phyloP scores from a whole-genome alignment of 352 stramenopile genomes.

The Globisporangium orthogonon region DNA sequence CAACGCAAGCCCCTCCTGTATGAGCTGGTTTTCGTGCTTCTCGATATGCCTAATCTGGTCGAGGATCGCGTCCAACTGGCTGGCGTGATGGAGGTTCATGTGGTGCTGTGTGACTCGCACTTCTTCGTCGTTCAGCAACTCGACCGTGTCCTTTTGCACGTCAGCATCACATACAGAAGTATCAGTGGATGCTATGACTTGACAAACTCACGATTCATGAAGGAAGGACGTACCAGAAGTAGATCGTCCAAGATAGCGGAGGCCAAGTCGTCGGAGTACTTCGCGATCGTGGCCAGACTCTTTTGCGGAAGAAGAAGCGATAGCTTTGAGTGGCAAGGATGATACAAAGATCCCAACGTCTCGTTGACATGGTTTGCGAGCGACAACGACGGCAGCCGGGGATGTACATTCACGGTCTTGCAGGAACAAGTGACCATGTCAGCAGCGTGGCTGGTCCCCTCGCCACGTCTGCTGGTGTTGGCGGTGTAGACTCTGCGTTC shows the following conservation, averaged over 20 bases:
- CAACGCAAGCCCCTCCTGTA: conserved; percentile 28
- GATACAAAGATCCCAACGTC: conserved; percentile 32
- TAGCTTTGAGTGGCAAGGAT: conserved; percentile 28
- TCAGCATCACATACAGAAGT: not conserved
- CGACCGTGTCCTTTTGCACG: conserved; percentile 40
- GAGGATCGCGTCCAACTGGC: conserved; percentile 47
- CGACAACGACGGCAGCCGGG: conserved; percentile 38
- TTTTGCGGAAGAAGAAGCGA: conserved; percentile 30
- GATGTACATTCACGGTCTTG: not conserved
- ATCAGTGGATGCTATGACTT: not conserved
- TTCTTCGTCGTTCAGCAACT: conserved; percentile 55
- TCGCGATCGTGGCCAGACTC: conserved; percentile 32
- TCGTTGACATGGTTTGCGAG: conserved; percentile 46
- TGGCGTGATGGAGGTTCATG: conserved; percentile 18
- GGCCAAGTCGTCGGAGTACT: conserved; percentile 46
- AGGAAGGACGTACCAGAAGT: conserved; percentile 30
- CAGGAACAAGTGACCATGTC: not conserved
- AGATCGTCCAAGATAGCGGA: conserved; percentile 58
- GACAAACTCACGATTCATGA: too few relatives aligned
- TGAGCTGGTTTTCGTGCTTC: conserved; percentile 27
- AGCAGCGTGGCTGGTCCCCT: not conserved
- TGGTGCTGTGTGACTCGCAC: conserved; percentile 19
- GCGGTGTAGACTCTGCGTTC: not conserved
- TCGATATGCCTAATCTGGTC: conserved; percentile 42
- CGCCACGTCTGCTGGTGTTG: not conserved